Evolutionary conservation across 2,329 filamentous ascomycete genomes (phyloP), one percentile per base, ranked within the genome.

Genomic region (Dendryphion nanum): DNA sequence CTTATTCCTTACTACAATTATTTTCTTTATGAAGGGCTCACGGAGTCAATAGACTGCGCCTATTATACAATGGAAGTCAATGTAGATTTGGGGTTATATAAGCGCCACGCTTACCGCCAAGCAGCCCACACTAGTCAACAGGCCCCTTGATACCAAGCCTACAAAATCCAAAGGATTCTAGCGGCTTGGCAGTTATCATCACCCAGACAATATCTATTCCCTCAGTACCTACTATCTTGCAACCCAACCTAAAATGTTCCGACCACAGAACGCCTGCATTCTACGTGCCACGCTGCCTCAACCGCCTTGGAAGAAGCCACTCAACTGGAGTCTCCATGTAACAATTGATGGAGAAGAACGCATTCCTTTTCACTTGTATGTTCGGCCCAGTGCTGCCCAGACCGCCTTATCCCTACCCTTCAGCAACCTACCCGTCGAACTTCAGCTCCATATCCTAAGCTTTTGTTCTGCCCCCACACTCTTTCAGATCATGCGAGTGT

Each of bases 401-500:
- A 28, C 26, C 28, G 33, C 41, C 31, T 30, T 37, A 13, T 34
- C 44, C 10, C 18, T 40, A 17, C n/a, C 12, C 2, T 42, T 50
- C 16, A 34, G n/a, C 19, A 20, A 13, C 17, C 42, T 51, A 19
- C 44, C 44, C 14, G 30, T 16, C 6, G 47, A 52, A 37, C 39
- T 52, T 38, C 38, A 48, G 34, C 19, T 48, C 10, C 44, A 31
- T 6, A 38, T 52, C 16, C 38, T 50, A 13, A 16, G 28, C 6
- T 38, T 44, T 16, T 52, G 49, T 31, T 38, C 42, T 26, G 26
- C 35, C n/a, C 15, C 30, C 21, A 50, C 40, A 4, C 45, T 52
- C 29, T 52, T 38, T 32, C 47, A 48, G 37, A 20, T 50, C 5
- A 52, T 52, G 47, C 41, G 30, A 4, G 23, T 30, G 6, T 48